Conservation (phyloP, 257 asterid species). For the Nicotiana paniculata region DNA sequence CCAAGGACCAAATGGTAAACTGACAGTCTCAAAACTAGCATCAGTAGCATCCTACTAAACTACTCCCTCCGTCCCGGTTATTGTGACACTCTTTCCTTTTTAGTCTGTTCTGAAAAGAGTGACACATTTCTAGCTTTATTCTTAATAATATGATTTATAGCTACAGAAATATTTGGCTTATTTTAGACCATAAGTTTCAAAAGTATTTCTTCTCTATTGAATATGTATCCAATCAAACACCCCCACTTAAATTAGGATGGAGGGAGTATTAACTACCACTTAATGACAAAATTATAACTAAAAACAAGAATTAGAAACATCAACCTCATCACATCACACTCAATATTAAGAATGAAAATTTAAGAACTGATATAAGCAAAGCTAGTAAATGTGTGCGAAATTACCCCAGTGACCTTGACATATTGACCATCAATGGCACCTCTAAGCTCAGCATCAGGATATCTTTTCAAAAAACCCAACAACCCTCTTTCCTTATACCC, state of each 20-base stretch:
- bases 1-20: background rate
- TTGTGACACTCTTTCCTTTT: no score
- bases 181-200: no score
- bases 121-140: no score
- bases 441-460: conserved; percentile 81
- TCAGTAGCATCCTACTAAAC: background rate
- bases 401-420: conserved; percentile 99
- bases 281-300: background rate
- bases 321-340: background rate
- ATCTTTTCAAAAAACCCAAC: conserved; percentile 41
- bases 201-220: no score
- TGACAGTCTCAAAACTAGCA: background rate
- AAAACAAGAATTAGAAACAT: background rate
- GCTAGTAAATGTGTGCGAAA: background rate
- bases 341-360: background rate
- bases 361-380: background rate
- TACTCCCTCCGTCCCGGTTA: no score
- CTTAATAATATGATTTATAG: no score
- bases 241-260: no score
- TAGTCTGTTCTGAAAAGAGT: no score
- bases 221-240: no score
- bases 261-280: background rate
- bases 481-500: conserved; percentile 43
- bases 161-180: no score
- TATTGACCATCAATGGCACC: conserved; percentile 87